Evolutionary conservation across 495 filamentous ascomycete species (phyloP), one percentile per base, ranked within the genome.

Genomic region (Penicillium canariense): DNA sequence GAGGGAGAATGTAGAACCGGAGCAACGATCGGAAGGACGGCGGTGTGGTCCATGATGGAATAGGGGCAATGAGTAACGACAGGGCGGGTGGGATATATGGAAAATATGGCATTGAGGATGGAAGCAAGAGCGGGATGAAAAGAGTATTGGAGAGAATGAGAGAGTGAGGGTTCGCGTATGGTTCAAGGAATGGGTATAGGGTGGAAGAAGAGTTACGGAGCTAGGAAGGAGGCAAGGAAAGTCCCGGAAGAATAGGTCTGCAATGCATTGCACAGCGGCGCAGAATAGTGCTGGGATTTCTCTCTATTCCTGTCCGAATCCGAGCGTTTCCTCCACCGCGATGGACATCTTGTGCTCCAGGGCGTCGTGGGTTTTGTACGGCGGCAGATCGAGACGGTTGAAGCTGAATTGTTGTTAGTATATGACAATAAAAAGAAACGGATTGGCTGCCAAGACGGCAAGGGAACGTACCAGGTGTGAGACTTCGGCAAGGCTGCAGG

Each of bases 261-360:
- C 56, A 38, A 49, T 58, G 28, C 32, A 43, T 43, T 25, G 38
- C 43, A 49, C 35, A 35, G 44, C 20, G 28, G 22, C 14, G 35
- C 10, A 39, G 38, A 44, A 30, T 28, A 27, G 48, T 17, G 25
- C 35, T 25, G 32, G n/a, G 17, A 7, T 28, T 44, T 36, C 20
- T 36, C 49, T 70, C 68, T 85, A 98, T 77, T 99, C 94, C 75
- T 99, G 95, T 47, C 94, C 94, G 69, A 99, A 99, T 54, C 94
- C 94, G 79, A 99, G 89, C 9, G 94, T 99, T 77, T 99, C 94
- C 76, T 99, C 94, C 52, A 99, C 94, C 5, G 94, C 94, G 66
- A 94, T 93, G 25, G 90, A 92, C 67, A 99, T 73, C 74, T 97
- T 99, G 61, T 83, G 77, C 65, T 93, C 84, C 56, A 99, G 77